These are phyloP conservation scores for Ocimum tenuiflorum DNA, from an alignment of 257 asterid genomes.

Conservation along the genomic window DNA sequence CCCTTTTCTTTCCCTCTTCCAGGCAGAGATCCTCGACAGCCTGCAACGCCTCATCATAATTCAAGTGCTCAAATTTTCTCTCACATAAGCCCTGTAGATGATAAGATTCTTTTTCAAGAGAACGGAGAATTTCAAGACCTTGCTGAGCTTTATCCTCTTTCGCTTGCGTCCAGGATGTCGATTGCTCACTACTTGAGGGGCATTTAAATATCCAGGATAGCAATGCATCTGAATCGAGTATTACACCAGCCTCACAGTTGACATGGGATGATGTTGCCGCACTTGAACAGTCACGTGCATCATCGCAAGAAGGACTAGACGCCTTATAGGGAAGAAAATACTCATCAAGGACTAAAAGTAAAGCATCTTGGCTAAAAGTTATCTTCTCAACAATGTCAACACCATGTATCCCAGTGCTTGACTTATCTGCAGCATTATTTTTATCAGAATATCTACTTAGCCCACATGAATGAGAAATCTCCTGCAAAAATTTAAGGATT, in stretches of 20 bases:
- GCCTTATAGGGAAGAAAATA: constrained; percentile 48
- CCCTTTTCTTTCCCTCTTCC: constrained; percentile 85
- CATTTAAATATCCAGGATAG: constrained; percentile 82
- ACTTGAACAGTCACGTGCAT: constrained; percentile 28
- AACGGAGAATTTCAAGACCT: constrained; percentile 59
- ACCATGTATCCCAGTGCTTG: constrained; percentile 29
- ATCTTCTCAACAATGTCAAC: constrained; percentile 57
- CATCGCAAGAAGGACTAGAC: constrained; percentile 26
- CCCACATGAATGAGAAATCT: constrained; percentile 68
- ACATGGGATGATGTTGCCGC: constrained; percentile 28
- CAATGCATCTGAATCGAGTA: constrained; percentile 67
- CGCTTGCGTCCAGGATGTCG: constrained; percentile 53
- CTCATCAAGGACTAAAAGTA: constrained; percentile 60
- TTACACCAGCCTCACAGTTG: constrained; percentile 35
- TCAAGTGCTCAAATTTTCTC: constrained; percentile 74
- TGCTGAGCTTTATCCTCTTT: constrained; percentile 73
- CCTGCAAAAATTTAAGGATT: constrained; percentile 76
- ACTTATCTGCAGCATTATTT: constrained; percentile 37
- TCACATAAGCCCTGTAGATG: constrained; percentile 80
- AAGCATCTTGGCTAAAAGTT: constrained; percentile 52
- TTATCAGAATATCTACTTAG: constrained; percentile 60
- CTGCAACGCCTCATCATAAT: constrained; percentile 85
- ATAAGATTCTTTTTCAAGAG: constrained; percentile 74
- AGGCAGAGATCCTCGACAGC: constrained; percentile 72
- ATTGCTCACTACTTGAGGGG: constrained; percentile 59